Conservation (phyloP, 768 basidiomycete species). For the Pulveroboletus sp. region DNA sequence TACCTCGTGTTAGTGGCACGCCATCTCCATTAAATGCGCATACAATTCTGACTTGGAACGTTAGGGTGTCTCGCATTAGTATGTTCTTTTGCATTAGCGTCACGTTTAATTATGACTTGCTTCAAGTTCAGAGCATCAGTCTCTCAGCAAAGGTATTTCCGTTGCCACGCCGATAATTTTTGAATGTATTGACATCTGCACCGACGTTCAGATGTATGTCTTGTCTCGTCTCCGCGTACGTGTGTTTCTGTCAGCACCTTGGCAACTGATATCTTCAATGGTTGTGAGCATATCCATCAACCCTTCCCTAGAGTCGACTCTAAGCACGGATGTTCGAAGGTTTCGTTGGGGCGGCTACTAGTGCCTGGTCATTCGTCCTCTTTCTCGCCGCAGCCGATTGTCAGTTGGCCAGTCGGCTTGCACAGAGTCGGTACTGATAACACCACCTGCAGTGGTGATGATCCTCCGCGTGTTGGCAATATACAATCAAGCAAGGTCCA, state of each 20-base stretch:
- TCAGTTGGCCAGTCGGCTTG: no score
- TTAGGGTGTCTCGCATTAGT: neutral
- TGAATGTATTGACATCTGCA: no score
- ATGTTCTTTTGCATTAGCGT: neutral
- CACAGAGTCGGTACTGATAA: no score
- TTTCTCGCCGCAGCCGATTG: neutral
- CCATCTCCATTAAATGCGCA: neutral
- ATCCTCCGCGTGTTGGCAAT: neutral
- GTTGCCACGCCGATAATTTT: no score
- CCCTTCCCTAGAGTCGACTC: neutral
- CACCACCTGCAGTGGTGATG: neutral
- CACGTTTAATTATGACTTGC: no score
- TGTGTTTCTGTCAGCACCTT: no score
- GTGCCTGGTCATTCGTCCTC: no score
- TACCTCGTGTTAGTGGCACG: no score
- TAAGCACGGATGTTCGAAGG: neutral
- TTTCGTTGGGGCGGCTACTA: no score
- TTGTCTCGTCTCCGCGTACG: no score
- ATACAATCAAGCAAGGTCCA: neutral
- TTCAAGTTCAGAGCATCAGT: no score
- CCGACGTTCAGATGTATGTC: neutral
- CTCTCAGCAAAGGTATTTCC: no score
- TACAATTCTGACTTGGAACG: neutral
- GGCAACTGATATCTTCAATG: neutral
- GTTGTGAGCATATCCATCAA: neutral